These are phyloP conservation scores for Sporisorium reilianum DNA, from an alignment of 1,284 basidiomycete species.

Conservation along the genomic window DNA sequence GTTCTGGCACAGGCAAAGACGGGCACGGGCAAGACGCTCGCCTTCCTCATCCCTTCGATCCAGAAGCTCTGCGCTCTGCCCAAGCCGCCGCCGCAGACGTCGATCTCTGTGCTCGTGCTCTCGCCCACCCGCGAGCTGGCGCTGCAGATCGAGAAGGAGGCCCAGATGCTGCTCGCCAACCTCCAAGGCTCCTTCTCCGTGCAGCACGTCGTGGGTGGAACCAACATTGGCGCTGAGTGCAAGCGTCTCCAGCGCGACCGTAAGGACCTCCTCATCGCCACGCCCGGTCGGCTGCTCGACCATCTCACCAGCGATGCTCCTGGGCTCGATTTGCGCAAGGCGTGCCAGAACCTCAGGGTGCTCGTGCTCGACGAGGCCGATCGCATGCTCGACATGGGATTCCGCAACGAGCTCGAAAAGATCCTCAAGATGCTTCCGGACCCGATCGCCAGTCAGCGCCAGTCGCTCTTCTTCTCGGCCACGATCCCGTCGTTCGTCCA, in stretches of 20 bases:
- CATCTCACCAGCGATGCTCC: slow-evolving; percentile 71
- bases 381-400: slow-evolving; percentile 70
- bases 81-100: slow-evolving; percentile 43
- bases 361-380: slow-evolving; percentile 73
- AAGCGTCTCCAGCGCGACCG: slow-evolving; percentile 62
- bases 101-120: slow-evolving; percentile 70
- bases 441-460: slow-evolving; percentile 69
- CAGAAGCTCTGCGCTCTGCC: slow-evolving; percentile 71
- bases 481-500: slow-evolving; percentile 71
- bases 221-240: slow-evolving; percentile 69
- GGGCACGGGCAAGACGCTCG: slow-evolving; percentile 91
- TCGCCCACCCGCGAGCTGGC: slow-evolving; percentile 73
- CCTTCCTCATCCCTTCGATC: slow-evolving; percentile 88
- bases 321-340: slow-evolving; percentile 45
- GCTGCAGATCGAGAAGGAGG: slow-evolving; percentile 69
- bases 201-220: slow-evolving; percentile 71
- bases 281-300: slow-evolving; percentile 72
- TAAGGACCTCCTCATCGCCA: slow-evolving; percentile 72
- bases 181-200: slow-evolving; percentile 61
- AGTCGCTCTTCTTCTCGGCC: slow-evolving; percentile 72
- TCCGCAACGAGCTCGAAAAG: slow-evolving; percentile 61
- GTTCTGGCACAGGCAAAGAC: slow-evolving; percentile 86
- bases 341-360: slow-evolving; percentile 65
- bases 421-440: slow-evolving; percentile 69
- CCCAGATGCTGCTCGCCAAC: slow-evolving; percentile 54